These are phyloP conservation scores for Wallemia hederae DNA, from an alignment of 1,284 basidiomycete species.

Conservation along the genomic window DNA sequence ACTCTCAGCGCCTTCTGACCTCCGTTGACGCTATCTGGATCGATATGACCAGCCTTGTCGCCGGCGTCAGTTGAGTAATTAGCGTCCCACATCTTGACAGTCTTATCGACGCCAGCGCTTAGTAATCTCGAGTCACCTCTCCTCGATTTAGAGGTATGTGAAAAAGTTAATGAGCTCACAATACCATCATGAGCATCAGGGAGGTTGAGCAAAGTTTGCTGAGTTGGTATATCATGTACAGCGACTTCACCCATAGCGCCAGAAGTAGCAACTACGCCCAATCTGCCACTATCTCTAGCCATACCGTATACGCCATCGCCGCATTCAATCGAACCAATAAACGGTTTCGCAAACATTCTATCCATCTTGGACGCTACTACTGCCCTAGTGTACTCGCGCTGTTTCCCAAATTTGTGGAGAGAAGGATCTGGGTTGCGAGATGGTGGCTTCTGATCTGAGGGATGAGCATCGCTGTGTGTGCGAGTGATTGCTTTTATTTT, in stretches of 20 bases:
- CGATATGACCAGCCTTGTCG: slow-evolving; percentile 8
- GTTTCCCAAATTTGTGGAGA: slow-evolving; percentile 74
- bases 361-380: slow-evolving; percentile 91
- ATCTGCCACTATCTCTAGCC: slow-evolving; percentile 32
- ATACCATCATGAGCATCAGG: slow-evolving; percentile 72
- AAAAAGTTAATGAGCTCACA: slow-evolving; percentile 55
- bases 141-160: slow-evolving; percentile 11
- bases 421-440: slow-evolving; percentile 78
- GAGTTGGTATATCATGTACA: slow-evolving; percentile 51
- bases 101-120: slow-evolving; percentile 72
- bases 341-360: slow-evolving; percentile 86
- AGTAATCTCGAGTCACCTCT: slow-evolving; percentile 35
- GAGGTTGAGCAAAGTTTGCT: slow-evolving; percentile 35
- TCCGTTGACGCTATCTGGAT: not conserved
- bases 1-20: not conserved
- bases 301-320: slow-evolving; percentile 81
- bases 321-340: slow-evolving; percentile 45
- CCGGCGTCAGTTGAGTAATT: slow-evolving; percentile 14
- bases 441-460: slow-evolving; percentile 41
- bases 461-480: not conserved
- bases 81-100: slow-evolving; percentile 65
- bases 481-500: not conserved
- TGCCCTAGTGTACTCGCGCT: slow-evolving; percentile 76
- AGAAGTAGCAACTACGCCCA: slow-evolving; percentile 64
- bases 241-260: slow-evolving; percentile 78